These are phyloP conservation scores for Cercophora newfieldiana DNA, from an alignment of 495 filamentous ascomycete species.

Conservation along the genomic window DNA sequence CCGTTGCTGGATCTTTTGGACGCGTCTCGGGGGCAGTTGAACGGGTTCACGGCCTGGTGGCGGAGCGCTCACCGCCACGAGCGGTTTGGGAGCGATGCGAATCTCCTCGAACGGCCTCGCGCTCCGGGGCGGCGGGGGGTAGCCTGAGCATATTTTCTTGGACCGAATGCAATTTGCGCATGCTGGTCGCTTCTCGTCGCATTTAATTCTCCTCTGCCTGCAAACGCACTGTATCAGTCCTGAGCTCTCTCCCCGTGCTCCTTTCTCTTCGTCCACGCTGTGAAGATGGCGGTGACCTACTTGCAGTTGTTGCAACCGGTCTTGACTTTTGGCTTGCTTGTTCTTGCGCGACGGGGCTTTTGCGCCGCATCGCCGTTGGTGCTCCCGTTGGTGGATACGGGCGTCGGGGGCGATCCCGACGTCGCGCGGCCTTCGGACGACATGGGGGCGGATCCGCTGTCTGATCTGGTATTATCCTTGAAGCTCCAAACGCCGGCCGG, in stretches of 20 bases:
- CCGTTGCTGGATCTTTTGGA: conserved; percentile 29
- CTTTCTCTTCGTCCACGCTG: conserved; percentile 12
- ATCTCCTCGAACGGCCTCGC: conserved; percentile 43
- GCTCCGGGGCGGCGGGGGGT: conserved; percentile 49
- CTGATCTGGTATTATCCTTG: not conserved
- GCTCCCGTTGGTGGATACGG: not conserved
- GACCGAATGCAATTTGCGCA: conserved; percentile 59
- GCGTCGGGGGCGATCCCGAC: conserved; percentile 8
- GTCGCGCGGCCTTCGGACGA: conserved; percentile 2
- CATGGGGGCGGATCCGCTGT: conserved; percentile 15
- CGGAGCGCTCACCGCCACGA: conserved; percentile 21
- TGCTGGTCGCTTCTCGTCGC: conserved; percentile 61
- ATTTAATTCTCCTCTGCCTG: conserved; percentile 65
- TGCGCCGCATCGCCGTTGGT: conserved; percentile 18
- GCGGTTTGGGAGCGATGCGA: conserved; percentile 47
- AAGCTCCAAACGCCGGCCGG: conserved; percentile 4
- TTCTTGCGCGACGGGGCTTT: conserved; percentile 41
- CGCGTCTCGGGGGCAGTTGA: conserved; percentile 29
- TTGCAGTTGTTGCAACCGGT: conserved; percentile 61
- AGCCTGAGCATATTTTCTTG: conserved; percentile 51
- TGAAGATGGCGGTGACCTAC: conserved; percentile 27
- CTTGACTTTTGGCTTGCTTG: conserved; percentile 53
- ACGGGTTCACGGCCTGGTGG: conserved; percentile 28
- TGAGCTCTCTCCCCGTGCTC: not conserved
- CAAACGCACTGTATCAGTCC: not conserved